Percentiles rank a stretch among this genome's conserved stretches.
Evolutionary conservation across 2,329 filamentous ascomycete species (phyloP).

Genomic region (Calonectria henricotiae): DNA sequence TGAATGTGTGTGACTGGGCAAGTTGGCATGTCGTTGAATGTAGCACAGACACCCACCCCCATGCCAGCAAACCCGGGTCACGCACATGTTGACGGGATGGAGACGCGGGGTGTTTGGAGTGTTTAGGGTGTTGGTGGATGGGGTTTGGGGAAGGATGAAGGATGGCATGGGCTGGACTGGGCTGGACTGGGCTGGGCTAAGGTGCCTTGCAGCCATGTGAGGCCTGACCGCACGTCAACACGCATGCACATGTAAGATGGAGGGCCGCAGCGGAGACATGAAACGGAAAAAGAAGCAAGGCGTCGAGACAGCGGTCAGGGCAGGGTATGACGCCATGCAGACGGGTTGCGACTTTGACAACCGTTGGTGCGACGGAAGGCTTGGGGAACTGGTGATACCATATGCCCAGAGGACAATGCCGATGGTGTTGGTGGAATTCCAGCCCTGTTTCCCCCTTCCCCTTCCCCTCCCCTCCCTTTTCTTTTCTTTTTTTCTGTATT

Average conservation of each 20-base stretch:
- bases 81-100: constrained; percentile 13
- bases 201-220: constrained; percentile 32
- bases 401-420: constrained; percentile 6
- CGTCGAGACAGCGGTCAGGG: constrained; percentile 11
- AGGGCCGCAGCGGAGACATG: constrained; percentile 19
- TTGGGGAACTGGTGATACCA: constrained; percentile 7
- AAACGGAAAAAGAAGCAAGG: constrained; percentile 17
- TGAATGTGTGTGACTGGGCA: not conserved
- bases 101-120: not conserved
- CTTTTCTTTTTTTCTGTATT: not conserved
- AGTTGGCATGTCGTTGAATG: constrained; percentile 26
- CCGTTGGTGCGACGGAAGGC: constrained; percentile 25
- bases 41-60: constrained; percentile 11
- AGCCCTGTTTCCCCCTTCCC: not conserved
- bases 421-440: not conserved
- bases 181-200: not conserved
- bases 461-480: not conserved
- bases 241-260: constrained; percentile 10
- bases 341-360: constrained; percentile 13
- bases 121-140: not conserved
- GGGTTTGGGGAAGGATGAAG: not conserved
- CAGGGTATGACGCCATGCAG: constrained; percentile 30
- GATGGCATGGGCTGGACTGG: constrained; percentile 8
- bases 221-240: constrained; percentile 8
- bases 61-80: constrained; percentile 11